These are phyloP conservation scores for Eimeria necatrix DNA, from an alignment of 169 alveolate genomes.

Conservation along the genomic window DNA sequence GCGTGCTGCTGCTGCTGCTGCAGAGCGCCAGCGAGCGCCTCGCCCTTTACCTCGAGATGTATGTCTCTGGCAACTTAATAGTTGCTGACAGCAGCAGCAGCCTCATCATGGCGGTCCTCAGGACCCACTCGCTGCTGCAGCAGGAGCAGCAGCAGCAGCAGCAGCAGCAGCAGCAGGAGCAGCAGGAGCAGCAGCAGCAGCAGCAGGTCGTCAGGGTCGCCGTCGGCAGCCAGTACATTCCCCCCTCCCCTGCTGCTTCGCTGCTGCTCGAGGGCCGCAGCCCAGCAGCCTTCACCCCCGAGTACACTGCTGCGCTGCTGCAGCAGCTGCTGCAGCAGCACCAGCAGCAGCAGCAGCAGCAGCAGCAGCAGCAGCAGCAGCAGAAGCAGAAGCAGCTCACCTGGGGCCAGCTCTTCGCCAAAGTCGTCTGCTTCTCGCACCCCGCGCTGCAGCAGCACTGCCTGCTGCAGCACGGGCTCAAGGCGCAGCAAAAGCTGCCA, in stretches of 20 bases:
- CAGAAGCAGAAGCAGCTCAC: not conserved
- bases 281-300: conserved; percentile 20
- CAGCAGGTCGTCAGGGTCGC: conserved; percentile 32
- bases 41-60: conserved; percentile 82
- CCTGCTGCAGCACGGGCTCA: conserved; percentile 1
- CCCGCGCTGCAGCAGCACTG: conserved; percentile 49
- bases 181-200: conserved; percentile 3
- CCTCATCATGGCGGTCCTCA: conserved; percentile 60
- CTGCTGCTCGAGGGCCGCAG: conserved; percentile 15
- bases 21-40: conserved; percentile 70
- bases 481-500: not conserved
- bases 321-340: conserved; percentile 2
- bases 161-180: conserved; percentile 16
- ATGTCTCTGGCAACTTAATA: conserved; percentile 83
- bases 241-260: conserved; percentile 4
- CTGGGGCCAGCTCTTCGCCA: not conserved
- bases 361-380: not conserved
- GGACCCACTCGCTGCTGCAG: conserved; percentile 53
- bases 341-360: not conserved
- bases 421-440: conserved; percentile 1
- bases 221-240: conserved; percentile 11
- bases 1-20: conserved; percentile 70
- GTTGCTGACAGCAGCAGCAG: conserved; percentile 79
- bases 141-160: not conserved
- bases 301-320: conserved; percentile 17